Evolutionary conservation across 257 asterid species (phyloP), one percentile per base, ranked within the genome.

Genomic region (Solanum raphanifolium): DNA sequence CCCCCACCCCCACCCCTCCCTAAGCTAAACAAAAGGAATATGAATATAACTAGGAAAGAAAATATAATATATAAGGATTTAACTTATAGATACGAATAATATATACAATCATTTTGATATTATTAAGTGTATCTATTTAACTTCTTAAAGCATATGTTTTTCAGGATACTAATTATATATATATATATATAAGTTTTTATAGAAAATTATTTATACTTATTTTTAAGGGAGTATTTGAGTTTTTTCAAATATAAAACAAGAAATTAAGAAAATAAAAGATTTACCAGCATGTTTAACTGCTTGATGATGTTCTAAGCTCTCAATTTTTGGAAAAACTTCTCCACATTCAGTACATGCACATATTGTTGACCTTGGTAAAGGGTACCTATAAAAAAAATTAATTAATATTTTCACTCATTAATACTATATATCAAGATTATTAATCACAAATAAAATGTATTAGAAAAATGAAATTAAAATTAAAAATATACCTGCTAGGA

Each of bases 271-370:
- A 65, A 39, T 21, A 55, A 39, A 58, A 79, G 20, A n/a, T 35
- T 74, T 90, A 95, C 99, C 99, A 79, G 99, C 99, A 88, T 96
- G 99, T 88, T 91, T 92, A 32, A 95, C 92, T 5, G 99, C 98
- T 91, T 92, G 98, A 89, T 96, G 99, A 92, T 94, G 98, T 36
- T 96, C 96, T 90, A 96, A 90, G 91, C 96, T 96, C 91, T 95
- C 98, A 87, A 94, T 88, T 89, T 93, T 96, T 15, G 98, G 97
- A 88, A 96, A 96, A 72, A 95, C 95, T 89, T 96, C 99, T 68
- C 99, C 98, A 87, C 99, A 96, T 25, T 94, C 94, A 0, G 98
- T 83, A 87, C 99, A 96, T 88, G 95, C 94, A 91, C 96, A 96
- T 62, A 95, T 91, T 0, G 95, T 94, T 86, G 98, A 90, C 60